Base-by-base conservation (phyloP, 2,329 filamentous ascomycete species). In the Sclerotinia minor region DNA sequence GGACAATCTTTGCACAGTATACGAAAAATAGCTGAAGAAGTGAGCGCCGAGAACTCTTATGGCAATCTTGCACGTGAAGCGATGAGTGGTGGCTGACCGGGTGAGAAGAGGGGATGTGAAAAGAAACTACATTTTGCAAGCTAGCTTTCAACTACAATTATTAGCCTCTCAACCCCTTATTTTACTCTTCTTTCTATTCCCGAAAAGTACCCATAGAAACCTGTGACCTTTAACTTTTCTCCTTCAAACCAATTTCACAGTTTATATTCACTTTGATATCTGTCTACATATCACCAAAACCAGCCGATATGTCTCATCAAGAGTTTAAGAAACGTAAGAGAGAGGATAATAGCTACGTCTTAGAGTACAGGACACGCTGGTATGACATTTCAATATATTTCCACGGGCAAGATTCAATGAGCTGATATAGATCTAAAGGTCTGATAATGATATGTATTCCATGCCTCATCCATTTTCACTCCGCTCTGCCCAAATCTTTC, bases 301-400 rank as follows among this genome's bases (percentile, higher is more conserved):
- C 11, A 38, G 7, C 45, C 15, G 54, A 50, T 17, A 76, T 76
- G 75, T 68, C 76, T 67, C 75, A 79, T 38, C 73, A 74, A 60
- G 71, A 78, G 45, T 80, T 87, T 61, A 94, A 91, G 79, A 80
- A 80, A 70, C 86, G 90, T 59, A 84, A 80, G 58, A 85, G 92
- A 70, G 80, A 81, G 50, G 92, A 97, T 79, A 97, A 97, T 79
- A 83, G 83, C 59, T 96, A 89, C 77, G 81, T 88, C 53, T 84
- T 94, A 38, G 91, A 95, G 72, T 96, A 96, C 77, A 84, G 92
- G 67, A 96, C 93, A 69, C 81, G 94, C 87, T 97, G 94, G 93
- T 93, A 74, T 52, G 71, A 71, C 52, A 29, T 59, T 64, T 53
- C 11, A 21, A 61, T 19, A 35, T 21, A 8, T 24, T 24, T 35